Base-by-base conservation (phyloP, 148 eudicot species). In the Heliamphora exappendiculata region DNA sequence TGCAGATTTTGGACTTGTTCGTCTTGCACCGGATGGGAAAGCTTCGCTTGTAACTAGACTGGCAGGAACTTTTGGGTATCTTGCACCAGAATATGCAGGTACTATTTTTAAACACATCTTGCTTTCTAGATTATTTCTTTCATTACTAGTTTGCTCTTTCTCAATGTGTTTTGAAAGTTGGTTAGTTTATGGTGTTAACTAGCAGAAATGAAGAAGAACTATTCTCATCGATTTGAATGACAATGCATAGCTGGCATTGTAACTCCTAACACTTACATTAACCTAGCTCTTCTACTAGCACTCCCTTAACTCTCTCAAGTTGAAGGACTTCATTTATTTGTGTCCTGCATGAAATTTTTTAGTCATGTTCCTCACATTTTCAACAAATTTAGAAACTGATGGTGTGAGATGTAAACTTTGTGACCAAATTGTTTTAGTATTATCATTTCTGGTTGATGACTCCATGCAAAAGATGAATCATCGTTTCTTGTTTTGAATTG, bases 51-150 rank as follows among this genome's bases (percentile, higher is more conserved):
- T 69, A 16, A 84, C 87, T 49, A 78, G 36, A 76, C 58, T 84
- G 34, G 87, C 87, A 1, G 87, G 87, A 70, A 84, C 87, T 50
- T 84, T 84, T 55, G 87, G 87, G 41, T 84, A 84, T 74, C 82
- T 84, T 33, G 84, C 87, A 31, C 87, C 87, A 10, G 87, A 84
- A 72, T 84, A 84, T 68, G 87, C 87, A 44, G 87, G 87, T 84
- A 84, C n/a, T 51, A 9, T 24, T 58, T 50, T 54, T 16, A 31
- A n/a, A 14, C 65, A 39, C 53, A 68, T 29, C 9, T 19, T 24
- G 13, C 10, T 10, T 29, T 45, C 39, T 42, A 4, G n/a, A 63
- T 36, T 19, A 22, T 29, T 22, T 16, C 0, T 72, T 10, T 6
- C 5, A 9, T 5, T 11, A 9, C 14, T 57, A 10, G 24, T 55